Evolutionary conservation across 441 rosid genomes (phyloP).

Genomic region (Omphalea diandra): DNA sequence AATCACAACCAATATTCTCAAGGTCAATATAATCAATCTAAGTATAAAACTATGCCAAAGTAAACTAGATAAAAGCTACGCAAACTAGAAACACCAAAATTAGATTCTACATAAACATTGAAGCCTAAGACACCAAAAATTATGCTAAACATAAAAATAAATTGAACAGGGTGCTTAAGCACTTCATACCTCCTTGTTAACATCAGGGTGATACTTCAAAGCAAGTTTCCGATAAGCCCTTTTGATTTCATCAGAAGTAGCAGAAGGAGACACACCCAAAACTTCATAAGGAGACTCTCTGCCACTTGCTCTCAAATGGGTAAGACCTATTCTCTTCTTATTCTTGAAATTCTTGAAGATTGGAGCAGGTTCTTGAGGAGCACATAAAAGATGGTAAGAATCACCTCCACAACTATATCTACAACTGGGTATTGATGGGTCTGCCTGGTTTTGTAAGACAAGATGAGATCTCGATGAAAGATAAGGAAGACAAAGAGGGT

Average conservation of each 20-base stretch:
- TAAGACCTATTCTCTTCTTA: conserved; percentile 32
- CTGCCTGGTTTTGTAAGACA: conserved; percentile 30
- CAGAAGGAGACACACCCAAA: conserved; percentile 75
- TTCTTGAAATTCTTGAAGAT: conserved; percentile 27
- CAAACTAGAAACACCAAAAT: background rate
- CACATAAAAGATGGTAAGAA: conserved; percentile 18
- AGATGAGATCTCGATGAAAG: conserved; percentile 41
- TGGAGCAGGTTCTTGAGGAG: conserved; percentile 25
- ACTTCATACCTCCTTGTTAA: conserved; percentile 72
- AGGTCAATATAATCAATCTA: background rate
- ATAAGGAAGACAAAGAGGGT: conserved; percentile 25
- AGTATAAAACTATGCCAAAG: background rate
- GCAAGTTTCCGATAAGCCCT: conserved; percentile 97
- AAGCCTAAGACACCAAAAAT: background rate
- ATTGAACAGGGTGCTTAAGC: background rate
- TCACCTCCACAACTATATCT: conserved; percentile 32
- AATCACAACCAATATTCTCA: conserved; percentile 10
- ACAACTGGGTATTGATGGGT: conserved; percentile 34
- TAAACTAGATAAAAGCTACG: background rate
- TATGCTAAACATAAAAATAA: background rate
- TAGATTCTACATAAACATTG: background rate
- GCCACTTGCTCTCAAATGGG: conserved; percentile 49
- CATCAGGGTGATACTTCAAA: conserved; percentile 92
- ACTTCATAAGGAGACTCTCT: conserved; percentile 88
- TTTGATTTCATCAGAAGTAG: conserved; percentile 78